A percentile compares a stretch with the other conserved stretches of the same genome.
These are phyloP conservation scores for Acanthamoeba quina DNA, from an alignment of 208 protist genomes.

Conservation along the genomic window DNA sequence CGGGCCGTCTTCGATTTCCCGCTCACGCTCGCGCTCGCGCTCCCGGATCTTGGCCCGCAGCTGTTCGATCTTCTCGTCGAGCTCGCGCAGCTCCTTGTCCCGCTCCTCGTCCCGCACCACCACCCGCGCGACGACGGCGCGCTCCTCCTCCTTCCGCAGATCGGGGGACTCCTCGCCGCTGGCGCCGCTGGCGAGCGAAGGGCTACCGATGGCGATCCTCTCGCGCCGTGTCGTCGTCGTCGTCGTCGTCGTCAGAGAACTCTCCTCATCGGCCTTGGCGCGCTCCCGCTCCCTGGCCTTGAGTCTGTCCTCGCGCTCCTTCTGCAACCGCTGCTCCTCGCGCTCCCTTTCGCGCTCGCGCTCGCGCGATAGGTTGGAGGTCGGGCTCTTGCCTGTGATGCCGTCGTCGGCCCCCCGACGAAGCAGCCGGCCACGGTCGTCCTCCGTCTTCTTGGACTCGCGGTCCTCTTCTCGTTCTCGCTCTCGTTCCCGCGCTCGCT, in stretches of 20 bases:
- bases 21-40: constrained; percentile 8
- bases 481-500: neutral
- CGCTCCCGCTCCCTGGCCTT: constrained; percentile 38
- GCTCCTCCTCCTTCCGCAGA: neutral
- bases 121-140: neutral
- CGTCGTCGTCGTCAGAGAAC: neutral
- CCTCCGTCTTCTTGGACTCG: constrained; percentile 9
- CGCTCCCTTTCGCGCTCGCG: neutral
- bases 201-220: neutral
- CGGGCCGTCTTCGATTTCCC: constrained; percentile 7
- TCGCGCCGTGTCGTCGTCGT: neutral
- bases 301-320: neutral
- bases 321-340: constrained; percentile 14
- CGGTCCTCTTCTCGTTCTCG: constrained; percentile 3
- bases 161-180: neutral
- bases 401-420: neutral
- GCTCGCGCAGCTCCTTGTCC: neutral
- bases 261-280: constrained; percentile 39
- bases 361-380: neutral
- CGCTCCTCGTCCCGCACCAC: constrained; percentile 2
- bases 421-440: neutral
- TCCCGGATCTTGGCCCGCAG: constrained; percentile 11
- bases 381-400: neutral
- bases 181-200: neutral
- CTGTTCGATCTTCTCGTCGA: constrained; percentile 44